Percentiles rank a stretch among this genome's conserved stretches.
Conservation (phyloP, 169 alveolate genomes). For the Amoebophrya sp. region DNA sequence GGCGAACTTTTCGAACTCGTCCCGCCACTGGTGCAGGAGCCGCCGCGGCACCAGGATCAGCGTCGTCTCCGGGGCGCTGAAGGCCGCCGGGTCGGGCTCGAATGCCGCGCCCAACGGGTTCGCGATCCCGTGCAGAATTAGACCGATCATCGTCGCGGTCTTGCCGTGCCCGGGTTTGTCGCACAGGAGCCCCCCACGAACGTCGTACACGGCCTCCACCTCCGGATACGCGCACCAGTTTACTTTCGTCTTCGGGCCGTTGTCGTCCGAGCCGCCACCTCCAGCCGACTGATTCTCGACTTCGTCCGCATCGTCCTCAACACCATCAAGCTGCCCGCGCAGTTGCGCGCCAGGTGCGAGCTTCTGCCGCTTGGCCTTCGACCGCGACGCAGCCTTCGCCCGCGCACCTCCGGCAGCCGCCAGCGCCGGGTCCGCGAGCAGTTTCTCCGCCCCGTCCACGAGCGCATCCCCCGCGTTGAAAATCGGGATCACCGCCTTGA, state of each 20-base stretch:
- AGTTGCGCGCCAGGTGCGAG: not conserved
- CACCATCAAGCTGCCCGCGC: not conserved
- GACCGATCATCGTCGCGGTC: not conserved
- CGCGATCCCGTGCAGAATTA: not conserved
- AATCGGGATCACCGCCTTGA: not conserved
- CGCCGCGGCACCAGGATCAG: not conserved
- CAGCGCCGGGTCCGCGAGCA: not conserved
- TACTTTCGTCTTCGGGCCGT: not conserved
- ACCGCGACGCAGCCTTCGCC: not conserved
- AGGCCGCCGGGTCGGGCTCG: not conserved
- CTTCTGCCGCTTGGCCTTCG: not conserved
- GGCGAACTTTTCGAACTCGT: not conserved
- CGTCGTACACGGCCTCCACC: not conserved
- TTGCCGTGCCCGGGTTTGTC: not conserved
- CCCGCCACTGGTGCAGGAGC: not conserved
- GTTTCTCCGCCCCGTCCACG: not conserved
- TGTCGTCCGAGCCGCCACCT: no score
- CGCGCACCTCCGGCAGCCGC: not conserved
- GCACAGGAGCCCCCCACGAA: not conserved
- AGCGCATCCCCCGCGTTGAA: not conserved
- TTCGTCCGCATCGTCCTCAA: not conserved
- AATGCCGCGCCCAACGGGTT: not conserved
- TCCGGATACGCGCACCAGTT: not conserved
- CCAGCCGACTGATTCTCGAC: not conserved
- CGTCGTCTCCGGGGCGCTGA: not conserved